Evolutionary conservation across 1,284 basidiomycete genomes (phyloP).

Genomic region (Malassezia sp.): DNA sequence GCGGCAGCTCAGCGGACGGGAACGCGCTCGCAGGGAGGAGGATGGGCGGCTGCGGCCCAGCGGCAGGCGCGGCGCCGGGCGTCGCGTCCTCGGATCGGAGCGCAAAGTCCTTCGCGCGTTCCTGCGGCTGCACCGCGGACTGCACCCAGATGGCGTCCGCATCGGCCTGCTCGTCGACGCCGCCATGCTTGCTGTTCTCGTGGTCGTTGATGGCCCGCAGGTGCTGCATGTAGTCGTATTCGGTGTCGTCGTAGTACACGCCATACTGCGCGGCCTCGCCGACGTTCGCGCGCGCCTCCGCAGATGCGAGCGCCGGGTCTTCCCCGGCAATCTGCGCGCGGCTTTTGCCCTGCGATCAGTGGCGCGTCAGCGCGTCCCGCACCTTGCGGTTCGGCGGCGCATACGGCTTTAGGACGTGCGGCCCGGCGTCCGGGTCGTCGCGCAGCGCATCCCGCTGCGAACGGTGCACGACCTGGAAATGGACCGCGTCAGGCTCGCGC

Average conservation of each 20-base stretch:
- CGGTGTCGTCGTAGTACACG: conserved; percentile 89
- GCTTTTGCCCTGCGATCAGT: conserved; percentile 58
- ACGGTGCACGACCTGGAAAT: conserved; percentile 93
- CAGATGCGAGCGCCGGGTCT: conserved; percentile 52
- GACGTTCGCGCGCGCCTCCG: conserved; percentile 45
- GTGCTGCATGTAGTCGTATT: conserved; percentile 99
- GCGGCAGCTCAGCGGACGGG: conserved; percentile 25
- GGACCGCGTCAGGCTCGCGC: conserved; percentile 72
- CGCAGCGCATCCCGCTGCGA: conserved; percentile 91
- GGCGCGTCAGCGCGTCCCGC: not conserved
- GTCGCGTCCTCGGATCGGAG: conserved; percentile 19
- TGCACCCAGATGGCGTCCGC: conserved; percentile 24
- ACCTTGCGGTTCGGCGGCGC: conserved; percentile 50
- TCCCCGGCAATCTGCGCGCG: conserved; percentile 60
- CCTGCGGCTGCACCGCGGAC: conserved; percentile 26
- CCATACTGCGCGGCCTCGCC: conserved; percentile 87
- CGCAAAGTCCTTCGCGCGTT: conserved; percentile 21
- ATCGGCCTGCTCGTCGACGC: conserved; percentile 34
- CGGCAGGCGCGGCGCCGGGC: conserved; percentile 8
- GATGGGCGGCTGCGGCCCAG: conserved; percentile 7
- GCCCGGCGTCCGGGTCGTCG: conserved; percentile 78
- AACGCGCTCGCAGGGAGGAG: conserved; percentile 57
- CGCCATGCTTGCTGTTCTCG: conserved; percentile 31
- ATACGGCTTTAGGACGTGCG: conserved; percentile 75
- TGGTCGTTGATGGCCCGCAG: conserved; percentile 49